These are phyloP conservation scores for Pleodorina starrii DNA, from an alignment of 139 green algal species.

Conservation along the genomic window DNA sequence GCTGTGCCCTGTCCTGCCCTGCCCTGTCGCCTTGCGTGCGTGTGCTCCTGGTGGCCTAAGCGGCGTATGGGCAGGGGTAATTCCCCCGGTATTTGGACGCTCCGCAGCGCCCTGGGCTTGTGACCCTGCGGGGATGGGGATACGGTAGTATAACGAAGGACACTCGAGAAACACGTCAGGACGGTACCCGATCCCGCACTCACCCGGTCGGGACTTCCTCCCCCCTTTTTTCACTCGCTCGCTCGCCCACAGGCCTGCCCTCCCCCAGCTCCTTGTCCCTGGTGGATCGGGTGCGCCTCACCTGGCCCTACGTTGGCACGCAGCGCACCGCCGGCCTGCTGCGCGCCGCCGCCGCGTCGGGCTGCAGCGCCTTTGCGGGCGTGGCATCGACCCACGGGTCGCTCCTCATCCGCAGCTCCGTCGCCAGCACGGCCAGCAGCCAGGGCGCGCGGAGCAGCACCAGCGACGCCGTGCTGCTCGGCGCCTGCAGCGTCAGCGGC, in stretches of 20 bases:
- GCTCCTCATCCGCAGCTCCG: conserved; percentile 11
- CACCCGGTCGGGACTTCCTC: too few relatives aligned
- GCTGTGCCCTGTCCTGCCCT: too few relatives aligned
- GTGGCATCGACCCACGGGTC: conserved; percentile 29
- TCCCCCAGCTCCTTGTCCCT: background rate
- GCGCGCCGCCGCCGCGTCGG: conserved; percentile 10
- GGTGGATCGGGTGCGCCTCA: background rate
- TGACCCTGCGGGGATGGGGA: too few relatives aligned
- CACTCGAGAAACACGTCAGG: too few relatives aligned
- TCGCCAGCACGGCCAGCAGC: conserved; percentile 2
- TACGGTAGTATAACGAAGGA: too few relatives aligned
- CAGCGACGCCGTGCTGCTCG: background rate
- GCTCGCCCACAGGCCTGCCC: background rate
- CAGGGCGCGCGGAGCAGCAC: conserved; percentile 4
- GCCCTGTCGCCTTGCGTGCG: too few relatives aligned
- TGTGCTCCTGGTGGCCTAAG: too few relatives aligned
- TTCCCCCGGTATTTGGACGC: too few relatives aligned
- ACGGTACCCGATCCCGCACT: too few relatives aligned
- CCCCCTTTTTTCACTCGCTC: background rate
- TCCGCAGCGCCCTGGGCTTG: too few relatives aligned
- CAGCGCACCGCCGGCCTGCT: background rate
- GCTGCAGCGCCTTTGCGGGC: background rate
- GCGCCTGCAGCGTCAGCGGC: background rate
- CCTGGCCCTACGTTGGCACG: background rate
- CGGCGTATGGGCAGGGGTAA: too few relatives aligned